phyloP scores from a whole-genome alignment of 139 green algal genomes.

The Ulvella scutata region DNA sequence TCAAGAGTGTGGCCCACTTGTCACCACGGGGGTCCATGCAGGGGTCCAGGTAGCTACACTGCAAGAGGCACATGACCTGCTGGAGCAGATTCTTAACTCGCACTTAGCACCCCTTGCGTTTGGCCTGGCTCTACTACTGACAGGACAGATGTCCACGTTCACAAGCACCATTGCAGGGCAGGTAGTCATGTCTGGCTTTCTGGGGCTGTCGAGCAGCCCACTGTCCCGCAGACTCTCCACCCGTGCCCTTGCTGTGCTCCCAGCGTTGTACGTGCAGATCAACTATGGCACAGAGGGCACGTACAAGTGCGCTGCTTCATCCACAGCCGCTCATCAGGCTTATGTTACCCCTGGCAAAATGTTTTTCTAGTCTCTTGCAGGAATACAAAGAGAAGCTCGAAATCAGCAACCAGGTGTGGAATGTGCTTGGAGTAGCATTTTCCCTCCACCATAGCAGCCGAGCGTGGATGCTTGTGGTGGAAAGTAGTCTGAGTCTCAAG shows the following conservation, averaged over 20 bases:
- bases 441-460: too few species aligned
- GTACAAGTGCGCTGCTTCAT: slow-evolving; percentile 30
- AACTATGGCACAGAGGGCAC: slow-evolving; percentile 23
- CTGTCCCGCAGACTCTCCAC: slow-evolving; percentile 29
- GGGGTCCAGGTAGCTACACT: slow-evolving; percentile 31
- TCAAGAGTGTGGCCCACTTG: too few species aligned
- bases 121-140: slow-evolving; percentile 31
- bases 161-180: slow-evolving; percentile 39
- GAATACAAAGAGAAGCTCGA: too few species aligned
- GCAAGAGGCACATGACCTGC: slow-evolving; percentile 39
- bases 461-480: too few species aligned
- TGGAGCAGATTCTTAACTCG: slow-evolving; percentile 28
- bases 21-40: too few species aligned
- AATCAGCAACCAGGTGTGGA: too few species aligned
- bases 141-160: slow-evolving; percentile 39
- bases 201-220: slow-evolving; percentile 27
- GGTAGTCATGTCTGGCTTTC: slow-evolving; percentile 31
- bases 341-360: too few species aligned
- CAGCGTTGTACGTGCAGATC: slow-evolving; percentile 26
- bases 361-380: too few species aligned
- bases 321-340: too few species aligned
- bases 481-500: too few species aligned
- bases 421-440: too few species aligned
- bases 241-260: slow-evolving; percentile 22
- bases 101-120: slow-evolving; percentile 27